Conservation (phyloP, 2,329 filamentous ascomycete genomes). For the Alternaria arborescens region DNA sequence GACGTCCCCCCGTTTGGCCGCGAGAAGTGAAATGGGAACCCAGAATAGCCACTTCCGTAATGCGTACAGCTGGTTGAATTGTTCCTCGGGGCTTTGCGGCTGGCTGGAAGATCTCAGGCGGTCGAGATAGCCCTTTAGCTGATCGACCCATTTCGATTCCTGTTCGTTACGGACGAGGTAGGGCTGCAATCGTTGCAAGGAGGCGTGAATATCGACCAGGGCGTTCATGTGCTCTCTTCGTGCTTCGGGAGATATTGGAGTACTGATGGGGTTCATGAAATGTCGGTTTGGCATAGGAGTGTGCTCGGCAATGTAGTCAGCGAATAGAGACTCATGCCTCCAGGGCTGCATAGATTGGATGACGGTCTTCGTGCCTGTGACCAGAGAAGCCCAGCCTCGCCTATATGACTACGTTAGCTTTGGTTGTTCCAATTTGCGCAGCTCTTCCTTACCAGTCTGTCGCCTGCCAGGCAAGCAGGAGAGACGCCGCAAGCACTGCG, state of each 20-base stretch:
- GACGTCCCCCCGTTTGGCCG: conserved; percentile 77
- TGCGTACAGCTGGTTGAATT: conserved; percentile 88
- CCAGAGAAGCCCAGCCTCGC: conserved; percentile 91
- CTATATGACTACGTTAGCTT: conserved; percentile 56
- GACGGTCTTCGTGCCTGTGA: conserved; percentile 89
- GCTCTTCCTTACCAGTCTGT: conserved; percentile 82
- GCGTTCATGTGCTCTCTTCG: conserved; percentile 64
- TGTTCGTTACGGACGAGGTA: conserved; percentile 56
- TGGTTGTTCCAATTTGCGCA: background rate
- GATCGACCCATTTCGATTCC: conserved; percentile 59
- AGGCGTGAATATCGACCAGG: conserved; percentile 53
- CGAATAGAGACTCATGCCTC: conserved; percentile 89
- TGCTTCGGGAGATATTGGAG: conserved; percentile 65
- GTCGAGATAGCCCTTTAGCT: conserved; percentile 58
- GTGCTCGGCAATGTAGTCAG: conserved; percentile 81
- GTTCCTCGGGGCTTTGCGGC: conserved; percentile 71
- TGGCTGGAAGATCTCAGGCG: conserved; percentile 53
- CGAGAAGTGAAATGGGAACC: conserved; percentile 85
- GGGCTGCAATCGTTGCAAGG: conserved; percentile 55
- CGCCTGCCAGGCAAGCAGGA: conserved; percentile 94
- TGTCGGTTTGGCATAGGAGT: conserved; percentile 52
- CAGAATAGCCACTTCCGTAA: conserved; percentile 95
- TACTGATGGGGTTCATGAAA: conserved; percentile 70
- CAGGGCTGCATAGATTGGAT: conserved; percentile 90
- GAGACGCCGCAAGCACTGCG: conserved; percentile 87